Base-by-base conservation (phyloP, 371 early-diverging fungal species). In the Rhizopus microsporus region DNA sequence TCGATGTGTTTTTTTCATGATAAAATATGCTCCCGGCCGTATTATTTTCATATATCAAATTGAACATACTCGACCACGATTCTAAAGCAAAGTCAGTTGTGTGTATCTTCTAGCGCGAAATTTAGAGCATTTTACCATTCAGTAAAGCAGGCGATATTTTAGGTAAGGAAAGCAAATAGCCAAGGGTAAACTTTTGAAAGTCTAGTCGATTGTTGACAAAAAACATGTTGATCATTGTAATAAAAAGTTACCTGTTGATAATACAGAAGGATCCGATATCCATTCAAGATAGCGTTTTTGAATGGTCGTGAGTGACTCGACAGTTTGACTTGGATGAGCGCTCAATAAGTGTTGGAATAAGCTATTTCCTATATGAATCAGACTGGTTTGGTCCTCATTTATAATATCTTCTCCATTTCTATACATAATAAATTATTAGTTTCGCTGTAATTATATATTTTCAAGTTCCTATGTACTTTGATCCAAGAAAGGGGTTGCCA, bases 121-220 rank as follows among this genome's bases (percentile, higher is more conserved):
- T 13, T 3, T 15, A 17, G 16, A 23, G 38, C 13, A 13, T 13
- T 23, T 45, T 64, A 70, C 77, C 67, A 17, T 62, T 52, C 13
- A 66, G 33, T 29, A 74, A 55, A 34, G 31, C 31, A 0, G 72
- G 65, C 0, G 67, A 58, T 4, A 68, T 55, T 12, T 65, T 69
- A 6, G 73, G 68, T n/a, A 77, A 44, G 9, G 69, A 57, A 39
- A 77, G 40, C 7, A 74, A 13, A 38, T 77, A 74, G 8, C 69
- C 56, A 31, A 74, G 50, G 0, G 38, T 51, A 34, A 58, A 69
- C 40, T 37, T 51, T 32, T 64, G 65, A 7, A 64, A 23, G n/a
- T 67, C 69, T 62, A 29, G 9, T 40, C 9, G 6, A 7, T 7
- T 15, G 44, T 43, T 13, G 13, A 37, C 23, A 23, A 23, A 23